Evolutionary conservation across 2,329 filamentous ascomycete genomes (phyloP).

Genomic region (Dissoconium aciculare): DNA sequence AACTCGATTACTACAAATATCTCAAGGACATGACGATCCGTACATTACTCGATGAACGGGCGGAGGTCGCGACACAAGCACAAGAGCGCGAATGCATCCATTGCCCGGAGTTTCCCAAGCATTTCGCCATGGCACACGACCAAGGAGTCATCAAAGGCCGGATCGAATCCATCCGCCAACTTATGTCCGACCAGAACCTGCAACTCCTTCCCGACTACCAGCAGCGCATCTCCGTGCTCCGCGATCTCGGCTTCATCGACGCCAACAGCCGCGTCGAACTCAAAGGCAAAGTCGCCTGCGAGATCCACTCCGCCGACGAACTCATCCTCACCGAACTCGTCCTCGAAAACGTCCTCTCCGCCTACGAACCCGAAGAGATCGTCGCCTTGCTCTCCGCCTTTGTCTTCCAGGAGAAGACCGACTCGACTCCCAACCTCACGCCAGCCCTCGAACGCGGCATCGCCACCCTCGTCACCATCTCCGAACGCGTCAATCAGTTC

Average conservation of each 20-base stretch:
- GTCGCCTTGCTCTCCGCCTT: constrained; percentile 86
- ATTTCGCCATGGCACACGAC: constrained; percentile 92
- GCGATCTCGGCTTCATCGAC: constrained; percentile 85
- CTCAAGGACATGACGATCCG: constrained; percentile 72
- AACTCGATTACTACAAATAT: constrained; percentile 58
- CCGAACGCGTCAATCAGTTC: constrained; percentile 79
- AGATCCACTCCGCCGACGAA: constrained; percentile 94
- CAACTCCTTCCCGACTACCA: constrained; percentile 93
- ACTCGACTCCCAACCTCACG: constrained; percentile 63
- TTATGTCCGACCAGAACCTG: constrained; percentile 91
- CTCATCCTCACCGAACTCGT: constrained; percentile 91
- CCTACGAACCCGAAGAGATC: constrained; percentile 92
- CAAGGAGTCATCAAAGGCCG: constrained; percentile 94
- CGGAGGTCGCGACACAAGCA: constrained; percentile 47
- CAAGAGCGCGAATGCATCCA: constrained; percentile 48
- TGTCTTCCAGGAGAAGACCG: constrained; percentile 95
- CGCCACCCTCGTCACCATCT: constrained; percentile 74
- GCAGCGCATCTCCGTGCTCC: constrained; percentile 80
- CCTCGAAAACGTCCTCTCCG: constrained; percentile 87
- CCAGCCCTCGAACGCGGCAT: constrained; percentile 68
- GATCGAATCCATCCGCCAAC: constrained; percentile 69
- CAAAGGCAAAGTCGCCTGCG: constrained; percentile 96
- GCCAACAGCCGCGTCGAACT: constrained; percentile 74
- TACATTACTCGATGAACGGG: constrained; percentile 60
- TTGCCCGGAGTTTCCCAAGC: constrained; percentile 72